A percentile compares a stretch with the other conserved stretches of the same genome.
Evolutionary conservation across 1,284 basidiomycete genomes (phyloP).

Genomic region (Calocybe gambosa): DNA sequence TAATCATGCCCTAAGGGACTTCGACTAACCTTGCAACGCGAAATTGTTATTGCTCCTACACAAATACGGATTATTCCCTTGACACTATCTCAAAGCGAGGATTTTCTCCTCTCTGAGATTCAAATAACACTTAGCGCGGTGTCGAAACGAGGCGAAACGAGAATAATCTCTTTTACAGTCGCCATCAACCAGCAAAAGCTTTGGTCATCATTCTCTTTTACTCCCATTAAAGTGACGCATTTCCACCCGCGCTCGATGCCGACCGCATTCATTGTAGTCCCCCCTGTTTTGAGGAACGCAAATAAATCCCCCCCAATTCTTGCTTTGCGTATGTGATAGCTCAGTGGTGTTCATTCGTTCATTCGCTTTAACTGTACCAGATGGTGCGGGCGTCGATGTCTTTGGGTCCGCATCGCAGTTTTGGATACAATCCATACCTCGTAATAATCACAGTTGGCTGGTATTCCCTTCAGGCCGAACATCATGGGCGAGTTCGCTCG

Average conservation of each 20-base stretch:
- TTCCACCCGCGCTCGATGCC: conserved; percentile 51
- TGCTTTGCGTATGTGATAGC: conserved; percentile 48
- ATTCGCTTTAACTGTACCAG: conserved; percentile 27
- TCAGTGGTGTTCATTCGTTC: background rate
- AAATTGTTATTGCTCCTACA: conserved; percentile 46
- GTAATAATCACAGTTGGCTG: conserved; percentile 58
- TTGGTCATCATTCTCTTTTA: conserved; percentile 30
- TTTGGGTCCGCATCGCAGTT: conserved; percentile 34
- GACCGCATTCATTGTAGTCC: conserved; percentile 49
- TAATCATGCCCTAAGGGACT: conserved; percentile 26
- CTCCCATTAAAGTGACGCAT: conserved; percentile 50
- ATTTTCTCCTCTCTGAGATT: conserved; percentile 29
- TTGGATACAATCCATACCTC: conserved; percentile 56
- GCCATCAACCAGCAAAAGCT: conserved; percentile 36
- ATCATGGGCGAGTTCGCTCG: conserved; percentile 48
- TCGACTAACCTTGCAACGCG: conserved; percentile 28
- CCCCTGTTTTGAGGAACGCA: conserved; percentile 34
- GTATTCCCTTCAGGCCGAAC: conserved; percentile 71
- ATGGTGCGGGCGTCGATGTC: conserved; percentile 78
- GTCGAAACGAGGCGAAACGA: conserved; percentile 18
- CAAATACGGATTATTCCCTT: conserved; percentile 58
- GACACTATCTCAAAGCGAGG: conserved; percentile 33
- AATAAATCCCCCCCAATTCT: conserved; percentile 47
- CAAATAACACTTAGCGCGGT: conserved; percentile 29
- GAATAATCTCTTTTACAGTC: conserved; percentile 28